Percentiles rank a stretch among this genome's conserved stretches.
Conservation (phyloP, 2,329 filamentous ascomycete species). For the Metarhizium robertsii region DNA sequence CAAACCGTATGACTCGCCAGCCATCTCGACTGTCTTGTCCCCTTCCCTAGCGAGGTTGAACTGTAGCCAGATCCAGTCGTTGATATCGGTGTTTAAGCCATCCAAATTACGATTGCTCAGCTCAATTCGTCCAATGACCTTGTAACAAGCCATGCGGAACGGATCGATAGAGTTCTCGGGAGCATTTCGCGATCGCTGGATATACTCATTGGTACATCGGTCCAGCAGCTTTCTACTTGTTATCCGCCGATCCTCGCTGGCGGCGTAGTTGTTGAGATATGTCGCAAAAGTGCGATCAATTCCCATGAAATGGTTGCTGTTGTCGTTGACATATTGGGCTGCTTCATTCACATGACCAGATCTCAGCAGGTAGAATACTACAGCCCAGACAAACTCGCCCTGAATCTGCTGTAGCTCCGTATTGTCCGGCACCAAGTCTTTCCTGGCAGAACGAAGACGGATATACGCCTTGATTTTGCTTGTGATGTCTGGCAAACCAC, state of each 20-base stretch:
- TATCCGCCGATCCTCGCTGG: conserved; percentile 66
- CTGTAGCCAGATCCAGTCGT: conserved; percentile 66
- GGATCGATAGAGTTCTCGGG: conserved; percentile 85
- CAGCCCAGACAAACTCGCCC: conserved; percentile 84
- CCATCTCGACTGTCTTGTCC: conserved; percentile 53
- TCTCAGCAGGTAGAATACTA: conserved; percentile 85
- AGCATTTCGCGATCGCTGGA: conserved; percentile 72
- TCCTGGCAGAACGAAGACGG: conserved; percentile 66
- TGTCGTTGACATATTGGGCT: conserved; percentile 72
- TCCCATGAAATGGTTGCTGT: conserved; percentile 73
- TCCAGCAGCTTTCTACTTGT: conserved; percentile 67
- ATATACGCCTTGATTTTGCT: conserved; percentile 93
- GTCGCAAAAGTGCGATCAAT: conserved; percentile 84
- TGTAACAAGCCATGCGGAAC: conserved; percentile 95
- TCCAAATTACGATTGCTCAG: conserved; percentile 55
- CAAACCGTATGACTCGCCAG: conserved; percentile 56
- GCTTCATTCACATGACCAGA: conserved; percentile 79
- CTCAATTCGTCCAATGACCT: conserved; percentile 79
- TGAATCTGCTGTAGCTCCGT: conserved; percentile 70
- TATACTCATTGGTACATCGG: conserved; percentile 83
- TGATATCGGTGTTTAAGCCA: conserved; percentile 53
- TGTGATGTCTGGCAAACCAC: conserved; percentile 76
- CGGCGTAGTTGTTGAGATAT: conserved; percentile 79
- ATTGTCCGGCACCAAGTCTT: conserved; percentile 76
- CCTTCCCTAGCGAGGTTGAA: conserved; percentile 60